Conservation (phyloP, 495 filamentous ascomycete species). For the Trichoderma parareesei region DNA sequence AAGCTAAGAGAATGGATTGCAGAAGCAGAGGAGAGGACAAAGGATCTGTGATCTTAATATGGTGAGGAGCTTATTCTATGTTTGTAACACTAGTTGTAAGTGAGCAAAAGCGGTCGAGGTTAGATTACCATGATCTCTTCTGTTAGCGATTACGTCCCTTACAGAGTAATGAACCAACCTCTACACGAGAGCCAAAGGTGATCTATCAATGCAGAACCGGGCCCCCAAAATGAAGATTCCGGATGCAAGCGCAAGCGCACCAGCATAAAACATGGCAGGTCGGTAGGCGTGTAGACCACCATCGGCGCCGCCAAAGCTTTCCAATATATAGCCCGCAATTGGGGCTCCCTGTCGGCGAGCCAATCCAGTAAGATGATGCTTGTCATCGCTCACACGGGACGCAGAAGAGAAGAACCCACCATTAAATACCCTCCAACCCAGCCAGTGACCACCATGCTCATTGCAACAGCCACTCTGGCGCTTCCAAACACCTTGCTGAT, state of each 20-base stretch:
- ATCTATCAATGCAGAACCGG: slow-evolving; percentile 22
- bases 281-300: slow-evolving; percentile 42
- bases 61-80: not conserved
- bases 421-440: slow-evolving; percentile 53
- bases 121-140: too few relatives aligned
- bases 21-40: slow-evolving; percentile 51
- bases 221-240: slow-evolving; percentile 22
- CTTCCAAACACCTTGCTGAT: slow-evolving; percentile 50
- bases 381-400: slow-evolving; percentile 7
- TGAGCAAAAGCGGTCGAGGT: too few relatives aligned
- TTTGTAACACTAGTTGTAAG: not conserved
- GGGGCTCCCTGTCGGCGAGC: slow-evolving; percentile 37
- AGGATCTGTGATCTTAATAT: slow-evolving; percentile 35
- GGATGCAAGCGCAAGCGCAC: slow-evolving; percentile 27
- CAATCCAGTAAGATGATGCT: not conserved
- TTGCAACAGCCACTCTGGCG: slow-evolving; percentile 44
- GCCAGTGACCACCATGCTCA: slow-evolving; percentile 54
- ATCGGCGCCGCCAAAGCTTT: slow-evolving; percentile 42
- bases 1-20: slow-evolving; percentile 42
- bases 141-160: too few relatives aligned
- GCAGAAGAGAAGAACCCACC: slow-evolving; percentile 22
- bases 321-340: slow-evolving; percentile 51
- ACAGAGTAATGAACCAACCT: not conserved
- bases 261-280: slow-evolving; percentile 53
- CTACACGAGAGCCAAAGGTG: slow-evolving; percentile 25